phyloP scores from a whole-genome alignment of 2,329 filamentous ascomycete species.

The Boeremia lycopersici region DNA sequence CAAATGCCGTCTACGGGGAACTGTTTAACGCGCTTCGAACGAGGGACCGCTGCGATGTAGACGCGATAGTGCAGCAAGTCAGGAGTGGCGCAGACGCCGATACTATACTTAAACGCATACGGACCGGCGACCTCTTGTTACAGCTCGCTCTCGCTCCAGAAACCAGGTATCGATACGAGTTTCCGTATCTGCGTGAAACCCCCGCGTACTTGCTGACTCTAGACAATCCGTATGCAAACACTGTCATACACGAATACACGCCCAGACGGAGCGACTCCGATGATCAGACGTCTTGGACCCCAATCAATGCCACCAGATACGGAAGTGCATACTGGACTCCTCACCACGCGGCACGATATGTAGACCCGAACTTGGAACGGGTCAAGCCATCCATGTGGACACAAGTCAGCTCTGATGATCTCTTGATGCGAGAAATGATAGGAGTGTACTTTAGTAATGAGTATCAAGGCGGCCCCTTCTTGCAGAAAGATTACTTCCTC shows the following conservation, averaged over 20 bases:
- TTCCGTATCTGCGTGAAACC: neutral
- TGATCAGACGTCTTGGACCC: neutral
- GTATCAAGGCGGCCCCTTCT: neutral
- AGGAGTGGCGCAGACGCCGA: neutral
- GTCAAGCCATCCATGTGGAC: neutral
- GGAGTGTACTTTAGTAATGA: neutral
- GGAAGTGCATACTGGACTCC: neutral
- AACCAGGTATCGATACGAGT: neutral
- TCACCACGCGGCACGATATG: neutral
- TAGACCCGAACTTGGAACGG: neutral
- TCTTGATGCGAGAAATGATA: neutral
- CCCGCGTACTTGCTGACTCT: neutral
- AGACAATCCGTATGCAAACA: neutral
- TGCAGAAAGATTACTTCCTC: neutral
- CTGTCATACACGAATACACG: neutral
- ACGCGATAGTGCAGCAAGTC: neutral
- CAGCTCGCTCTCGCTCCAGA: neutral
- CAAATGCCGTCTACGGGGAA: too few species aligned
- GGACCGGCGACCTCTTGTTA: neutral
- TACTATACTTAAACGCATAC: neutral
- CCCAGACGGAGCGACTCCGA: too few species aligned
- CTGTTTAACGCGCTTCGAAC: too few species aligned
- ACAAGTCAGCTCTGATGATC: neutral
- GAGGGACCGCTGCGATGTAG: too few species aligned
- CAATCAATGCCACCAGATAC: neutral